Evolutionary conservation across 495 filamentous ascomycete genomes (phyloP).

Genomic region (Trichoderma erinaceum): DNA sequence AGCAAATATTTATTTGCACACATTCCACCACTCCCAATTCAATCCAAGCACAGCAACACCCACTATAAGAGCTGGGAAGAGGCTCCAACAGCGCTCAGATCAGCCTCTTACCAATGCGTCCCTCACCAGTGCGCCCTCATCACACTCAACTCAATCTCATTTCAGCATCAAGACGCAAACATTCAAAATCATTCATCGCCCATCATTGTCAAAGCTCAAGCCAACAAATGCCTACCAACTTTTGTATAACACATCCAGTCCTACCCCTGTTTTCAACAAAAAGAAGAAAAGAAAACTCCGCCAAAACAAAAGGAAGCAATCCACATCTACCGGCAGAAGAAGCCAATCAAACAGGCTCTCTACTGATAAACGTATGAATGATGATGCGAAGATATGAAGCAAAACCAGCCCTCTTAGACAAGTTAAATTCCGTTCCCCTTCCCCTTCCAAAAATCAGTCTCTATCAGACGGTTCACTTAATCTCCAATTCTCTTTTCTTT

Average conservation of each 20-base stretch:
- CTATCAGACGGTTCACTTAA: neutral
- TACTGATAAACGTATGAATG: neutral
- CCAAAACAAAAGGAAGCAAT: neutral
- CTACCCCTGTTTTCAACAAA: neutral
- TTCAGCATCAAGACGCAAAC: neutral
- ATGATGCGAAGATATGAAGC: neutral
- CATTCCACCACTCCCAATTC: no score
- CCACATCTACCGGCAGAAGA: neutral
- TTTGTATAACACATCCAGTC: neutral
- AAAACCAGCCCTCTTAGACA: neutral
- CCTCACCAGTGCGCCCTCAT: no score
- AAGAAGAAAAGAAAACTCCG: neutral
- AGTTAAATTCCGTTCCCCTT: neutral
- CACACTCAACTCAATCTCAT: no score
- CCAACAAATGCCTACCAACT: slow-evolving; percentile 9
- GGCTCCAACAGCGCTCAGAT: no score
- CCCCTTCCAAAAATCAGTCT: neutral
- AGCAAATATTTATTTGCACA: no score
- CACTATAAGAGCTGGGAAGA: no score
- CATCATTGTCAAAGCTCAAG: neutral
- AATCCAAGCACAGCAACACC: no score
- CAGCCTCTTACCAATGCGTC: no score
- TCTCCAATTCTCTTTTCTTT: neutral
- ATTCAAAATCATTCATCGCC: neutral
- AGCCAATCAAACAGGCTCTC: neutral